Conservation (phyloP, 495 filamentous ascomycete genomes). For the Trypethelium eluteriae region DNA sequence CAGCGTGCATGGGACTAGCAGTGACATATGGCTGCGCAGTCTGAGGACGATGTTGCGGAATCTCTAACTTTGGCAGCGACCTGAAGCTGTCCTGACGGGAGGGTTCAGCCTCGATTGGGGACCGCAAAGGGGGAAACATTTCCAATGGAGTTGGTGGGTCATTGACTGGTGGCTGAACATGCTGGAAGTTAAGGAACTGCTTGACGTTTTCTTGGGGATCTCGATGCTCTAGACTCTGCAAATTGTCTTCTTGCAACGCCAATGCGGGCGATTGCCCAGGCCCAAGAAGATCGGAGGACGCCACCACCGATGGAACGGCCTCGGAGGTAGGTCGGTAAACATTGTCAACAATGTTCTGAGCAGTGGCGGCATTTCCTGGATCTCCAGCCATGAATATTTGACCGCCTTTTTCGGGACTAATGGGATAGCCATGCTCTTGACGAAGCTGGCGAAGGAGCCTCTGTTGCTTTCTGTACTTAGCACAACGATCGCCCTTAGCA, state of each 20-base stretch:
- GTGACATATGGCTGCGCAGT: slow-evolving; percentile 16
- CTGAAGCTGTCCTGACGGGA: slow-evolving; percentile 29
- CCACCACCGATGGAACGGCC: slow-evolving; percentile 68
- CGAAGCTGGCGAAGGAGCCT: slow-evolving; percentile 58
- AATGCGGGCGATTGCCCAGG: slow-evolving; percentile 53
- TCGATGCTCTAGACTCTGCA: slow-evolving; percentile 56
- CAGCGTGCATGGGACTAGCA: slow-evolving; percentile 13
- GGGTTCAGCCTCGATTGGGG: slow-evolving; percentile 18
- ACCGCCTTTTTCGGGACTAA: slow-evolving; percentile 46
- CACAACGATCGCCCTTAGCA: slow-evolving; percentile 82
- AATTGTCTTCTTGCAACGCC: slow-evolving; percentile 60
- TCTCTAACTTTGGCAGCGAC: slow-evolving; percentile 34
- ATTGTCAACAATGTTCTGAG: slow-evolving; percentile 43
- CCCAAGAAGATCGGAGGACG: slow-evolving; percentile 83
- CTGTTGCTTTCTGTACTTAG: slow-evolving; percentile 69
- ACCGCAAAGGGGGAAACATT: slow-evolving; percentile 35
- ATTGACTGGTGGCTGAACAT: slow-evolving; percentile 40
- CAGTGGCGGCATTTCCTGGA: slow-evolving; percentile 61
- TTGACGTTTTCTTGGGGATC: slow-evolving; percentile 90
- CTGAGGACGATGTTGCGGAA: slow-evolving; percentile 24
- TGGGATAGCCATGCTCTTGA: slow-evolving; percentile 55
- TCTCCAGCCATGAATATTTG: slow-evolving; percentile 61
- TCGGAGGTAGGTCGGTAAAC: slow-evolving; percentile 51
- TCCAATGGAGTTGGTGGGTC: slow-evolving; percentile 25
- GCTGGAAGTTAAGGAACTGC: slow-evolving; percentile 77